Percentiles rank a stretch among this genome's conserved stretches.
Evolutionary conservation across 805 yeast species (phyloP).

Genomic region (Saccharomycopsis capsularis): DNA sequence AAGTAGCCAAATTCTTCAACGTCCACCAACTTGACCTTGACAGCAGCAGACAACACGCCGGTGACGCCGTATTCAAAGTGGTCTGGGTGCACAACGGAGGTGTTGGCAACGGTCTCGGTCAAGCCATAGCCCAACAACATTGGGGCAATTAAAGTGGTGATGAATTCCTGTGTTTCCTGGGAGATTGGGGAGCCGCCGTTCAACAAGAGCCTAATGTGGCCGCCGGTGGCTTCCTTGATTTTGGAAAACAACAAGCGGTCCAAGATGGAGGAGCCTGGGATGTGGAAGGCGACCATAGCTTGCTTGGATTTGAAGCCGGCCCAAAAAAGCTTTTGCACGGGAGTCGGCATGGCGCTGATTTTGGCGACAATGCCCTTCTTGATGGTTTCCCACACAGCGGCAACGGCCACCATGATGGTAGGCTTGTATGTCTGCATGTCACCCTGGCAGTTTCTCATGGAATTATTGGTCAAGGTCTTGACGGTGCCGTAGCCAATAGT

Average conservation of each 20-base stretch:
- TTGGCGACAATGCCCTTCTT: slow-evolving; percentile 85
- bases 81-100: slow-evolving; percentile 58
- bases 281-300: slow-evolving; percentile 51
- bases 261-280: slow-evolving; percentile 68
- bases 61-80: slow-evolving; percentile 67
- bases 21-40: slow-evolving; percentile 84
- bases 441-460: slow-evolving; percentile 78
- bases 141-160: slow-evolving; percentile 70
- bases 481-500: slow-evolving; percentile 85
- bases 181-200: slow-evolving; percentile 95
- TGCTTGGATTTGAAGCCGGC: slow-evolving; percentile 69
- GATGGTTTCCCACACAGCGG: slow-evolving; percentile 96
- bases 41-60: slow-evolving; percentile 77
- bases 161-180: slow-evolving; percentile 71
- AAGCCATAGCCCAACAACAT: slow-evolving; percentile 93
- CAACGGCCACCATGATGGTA: slow-evolving; percentile 95
- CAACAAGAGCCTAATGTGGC: slow-evolving; percentile 60
- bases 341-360: slow-evolving; percentile 55
- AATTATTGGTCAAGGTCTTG: slow-evolving; percentile 78
- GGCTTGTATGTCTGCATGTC: slow-evolving; percentile 86
- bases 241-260: slow-evolving; percentile 77
- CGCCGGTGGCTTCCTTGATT: slow-evolving; percentile 93
- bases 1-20: slow-evolving; percentile 86
- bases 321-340: slow-evolving; percentile 84
- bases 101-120: slow-evolving; percentile 92